Conservation (phyloP, 257 asterid genomes). For the Coffea eugenioides region DNA sequence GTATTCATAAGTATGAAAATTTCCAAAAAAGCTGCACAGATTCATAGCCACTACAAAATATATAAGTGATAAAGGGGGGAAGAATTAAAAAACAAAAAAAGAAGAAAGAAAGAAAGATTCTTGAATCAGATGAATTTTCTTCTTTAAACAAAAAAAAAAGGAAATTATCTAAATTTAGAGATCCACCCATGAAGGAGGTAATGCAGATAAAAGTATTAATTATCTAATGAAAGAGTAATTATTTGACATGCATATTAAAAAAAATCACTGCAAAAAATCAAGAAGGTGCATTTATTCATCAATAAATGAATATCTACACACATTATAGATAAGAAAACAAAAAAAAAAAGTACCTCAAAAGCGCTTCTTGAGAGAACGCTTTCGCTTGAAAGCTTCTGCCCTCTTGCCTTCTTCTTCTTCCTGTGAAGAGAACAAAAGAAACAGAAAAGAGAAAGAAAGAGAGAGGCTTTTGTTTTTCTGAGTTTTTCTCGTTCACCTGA, state of each 20-base stretch:
- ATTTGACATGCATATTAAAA: neutral
- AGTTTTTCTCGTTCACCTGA: neutral
- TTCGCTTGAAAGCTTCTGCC: neutral
- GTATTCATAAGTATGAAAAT: too few species aligned
- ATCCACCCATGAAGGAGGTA: slow-evolving; percentile 1
- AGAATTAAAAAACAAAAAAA: neutral
- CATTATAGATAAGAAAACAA: too few species aligned
- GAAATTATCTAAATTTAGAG: neutral
- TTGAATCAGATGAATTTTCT: neutral
- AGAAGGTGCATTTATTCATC: neutral
- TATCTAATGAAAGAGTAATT: too few species aligned
- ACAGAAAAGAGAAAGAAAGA: neutral
- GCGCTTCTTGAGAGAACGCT: neutral
- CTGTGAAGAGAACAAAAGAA: neutral
- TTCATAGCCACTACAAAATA: too few species aligned
- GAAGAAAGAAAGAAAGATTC: neutral
- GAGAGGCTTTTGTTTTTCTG: neutral
- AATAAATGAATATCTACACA: neutral
- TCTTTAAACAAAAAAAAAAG: neutral
- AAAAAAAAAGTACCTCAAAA: slow-evolving; percentile 1
- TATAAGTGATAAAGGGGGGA: neutral
- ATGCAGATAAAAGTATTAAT: neutral
- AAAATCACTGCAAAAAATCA: neutral
- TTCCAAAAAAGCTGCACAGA: too few species aligned
- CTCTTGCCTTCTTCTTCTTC: neutral